These are phyloP conservation scores for Withania somnifera DNA, from an alignment of 305 asterid species.

Conservation along the genomic window DNA sequence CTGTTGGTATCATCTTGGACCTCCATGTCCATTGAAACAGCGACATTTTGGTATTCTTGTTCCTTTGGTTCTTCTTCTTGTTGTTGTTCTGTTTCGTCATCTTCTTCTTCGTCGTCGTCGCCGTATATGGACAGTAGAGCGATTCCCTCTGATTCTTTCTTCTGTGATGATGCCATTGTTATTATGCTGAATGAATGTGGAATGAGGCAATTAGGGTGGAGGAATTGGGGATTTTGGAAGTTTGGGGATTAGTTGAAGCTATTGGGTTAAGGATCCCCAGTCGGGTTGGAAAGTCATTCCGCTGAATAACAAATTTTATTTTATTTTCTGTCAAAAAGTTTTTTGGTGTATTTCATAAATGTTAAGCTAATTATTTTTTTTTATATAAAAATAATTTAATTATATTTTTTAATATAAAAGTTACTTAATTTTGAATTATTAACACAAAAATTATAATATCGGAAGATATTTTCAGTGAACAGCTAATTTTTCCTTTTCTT, in stretches of 20 bases:
- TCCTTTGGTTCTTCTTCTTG: not conserved
- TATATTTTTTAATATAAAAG: too few relatives aligned
- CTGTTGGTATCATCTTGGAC: conserved; percentile 4
- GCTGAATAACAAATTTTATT: too few relatives aligned
- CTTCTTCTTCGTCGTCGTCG: conserved; percentile 82
- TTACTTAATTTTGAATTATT: too few relatives aligned
- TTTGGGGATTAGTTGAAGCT: not conserved
- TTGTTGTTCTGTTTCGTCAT: conserved; percentile 37
- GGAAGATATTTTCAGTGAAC: too few relatives aligned
- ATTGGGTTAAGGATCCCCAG: not conserved
- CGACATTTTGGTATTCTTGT: conserved; percentile 10
- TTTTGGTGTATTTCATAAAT: too few relatives aligned
- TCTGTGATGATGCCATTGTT: conserved; percentile 52
- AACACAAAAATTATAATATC: too few relatives aligned
- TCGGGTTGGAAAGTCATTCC: not conserved
- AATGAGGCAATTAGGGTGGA: not conserved
- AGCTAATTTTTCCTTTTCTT: too few relatives aligned
- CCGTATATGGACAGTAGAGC: conserved; percentile 83
- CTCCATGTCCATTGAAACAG: conserved; percentile 6
- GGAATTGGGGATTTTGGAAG: not conserved
- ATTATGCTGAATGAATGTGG: not conserved
- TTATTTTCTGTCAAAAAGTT: too few relatives aligned
- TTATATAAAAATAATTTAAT: too few relatives aligned
- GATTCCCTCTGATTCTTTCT: conserved; percentile 78
- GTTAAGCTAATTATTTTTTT: too few relatives aligned